Percentiles rank a stretch among this genome's conserved stretches.
Evolutionary conservation across 305 asterid species (phyloP).

Genomic region (Fraxinus dipetala): DNA sequence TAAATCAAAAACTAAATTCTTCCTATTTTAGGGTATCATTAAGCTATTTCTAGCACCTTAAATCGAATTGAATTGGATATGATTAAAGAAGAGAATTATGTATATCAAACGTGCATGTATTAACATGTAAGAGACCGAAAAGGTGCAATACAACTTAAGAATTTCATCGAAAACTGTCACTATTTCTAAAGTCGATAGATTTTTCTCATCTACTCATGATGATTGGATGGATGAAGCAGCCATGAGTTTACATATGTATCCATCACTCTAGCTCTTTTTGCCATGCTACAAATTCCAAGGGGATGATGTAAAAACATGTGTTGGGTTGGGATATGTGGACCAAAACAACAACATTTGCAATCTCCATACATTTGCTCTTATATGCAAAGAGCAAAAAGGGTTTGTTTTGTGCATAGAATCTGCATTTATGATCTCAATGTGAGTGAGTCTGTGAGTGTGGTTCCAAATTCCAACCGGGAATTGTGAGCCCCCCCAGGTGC

Average conservation of each 20-base stretch:
- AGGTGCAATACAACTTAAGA: neutral
- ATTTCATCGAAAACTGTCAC: neutral
- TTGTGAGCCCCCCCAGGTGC: conserved; percentile 10
- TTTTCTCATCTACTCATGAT: neutral
- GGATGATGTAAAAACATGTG: neutral
- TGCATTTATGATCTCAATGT: neutral
- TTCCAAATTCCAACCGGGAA: conserved; percentile 2
- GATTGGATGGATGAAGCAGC: neutral
- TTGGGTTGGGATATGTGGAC: neutral
- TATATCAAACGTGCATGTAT: neutral
- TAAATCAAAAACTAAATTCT: no score
- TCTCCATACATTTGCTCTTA: neutral
- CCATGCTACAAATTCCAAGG: neutral
- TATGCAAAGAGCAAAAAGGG: neutral
- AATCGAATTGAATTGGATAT: neutral
- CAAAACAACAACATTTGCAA: neutral
- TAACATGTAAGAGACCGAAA: neutral
- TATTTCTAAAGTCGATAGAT: neutral
- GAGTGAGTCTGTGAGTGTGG: neutral
- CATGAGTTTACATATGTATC: neutral
- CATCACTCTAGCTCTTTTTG: neutral
- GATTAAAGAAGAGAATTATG: neutral
- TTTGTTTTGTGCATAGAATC: neutral
- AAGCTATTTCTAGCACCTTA: neutral
- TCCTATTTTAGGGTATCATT: no score